Evolutionary conservation across 306 rosid species (phyloP).

Genomic region (Psophocarpus tetragonolobus): DNA sequence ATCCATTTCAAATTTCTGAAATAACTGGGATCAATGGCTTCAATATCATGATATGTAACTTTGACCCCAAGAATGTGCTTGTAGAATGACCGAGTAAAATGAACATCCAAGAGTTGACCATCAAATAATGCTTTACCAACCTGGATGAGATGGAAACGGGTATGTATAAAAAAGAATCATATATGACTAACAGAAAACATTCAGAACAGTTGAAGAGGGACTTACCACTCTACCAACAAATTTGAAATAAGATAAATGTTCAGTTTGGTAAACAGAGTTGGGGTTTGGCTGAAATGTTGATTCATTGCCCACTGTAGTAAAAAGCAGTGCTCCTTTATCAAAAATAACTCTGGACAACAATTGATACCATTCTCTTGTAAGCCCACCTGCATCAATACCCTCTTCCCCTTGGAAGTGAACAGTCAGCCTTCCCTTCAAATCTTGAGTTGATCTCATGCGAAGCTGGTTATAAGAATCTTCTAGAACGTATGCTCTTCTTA

Average conservation of each 20-base stretch:
- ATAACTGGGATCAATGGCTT: constrained; percentile 98
- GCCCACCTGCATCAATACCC: constrained; percentile 99
- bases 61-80: constrained; percentile 93
- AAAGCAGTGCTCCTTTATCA: constrained; percentile 96
- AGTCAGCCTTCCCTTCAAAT: constrained; percentile 95
- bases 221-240: constrained; percentile 99
- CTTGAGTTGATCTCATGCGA: constrained; percentile 84
- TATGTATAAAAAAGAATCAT: constrained; percentile 25
- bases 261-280: constrained; percentile 97
- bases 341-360: constrained; percentile 93
- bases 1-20: constrained; percentile 95
- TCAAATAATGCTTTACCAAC: constrained; percentile 99
- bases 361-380: constrained; percentile 99
- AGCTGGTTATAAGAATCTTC: constrained; percentile 98
- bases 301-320: constrained; percentile 97
- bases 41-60: constrained; percentile 98
- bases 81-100: constrained; percentile 99
- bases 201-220: constrained; percentile 25
- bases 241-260: constrained; percentile 97
- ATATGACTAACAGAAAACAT: constrained; percentile 21
- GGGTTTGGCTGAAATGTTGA: constrained; percentile 99
- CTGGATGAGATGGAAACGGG: constrained; percentile 46
- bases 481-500: constrained; percentile 93
- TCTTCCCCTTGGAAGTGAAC: constrained; percentile 99
- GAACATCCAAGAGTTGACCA: constrained; percentile 97